Evolutionary conservation across 2,329 filamentous ascomycete genomes (phyloP).

Genomic region (Ascomycota sp.): DNA sequence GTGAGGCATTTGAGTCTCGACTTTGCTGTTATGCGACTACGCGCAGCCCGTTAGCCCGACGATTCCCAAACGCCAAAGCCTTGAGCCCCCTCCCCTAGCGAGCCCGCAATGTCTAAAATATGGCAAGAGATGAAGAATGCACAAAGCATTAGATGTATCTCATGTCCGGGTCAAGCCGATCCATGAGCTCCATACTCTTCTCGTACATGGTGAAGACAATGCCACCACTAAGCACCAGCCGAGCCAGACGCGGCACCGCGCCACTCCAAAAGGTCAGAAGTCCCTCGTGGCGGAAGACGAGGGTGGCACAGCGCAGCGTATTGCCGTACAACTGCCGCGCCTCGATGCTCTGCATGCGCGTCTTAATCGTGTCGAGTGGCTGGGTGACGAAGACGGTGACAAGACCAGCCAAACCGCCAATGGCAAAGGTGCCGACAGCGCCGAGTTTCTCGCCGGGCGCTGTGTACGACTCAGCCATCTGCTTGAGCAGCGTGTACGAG

Average conservation of each 20-base stretch:
- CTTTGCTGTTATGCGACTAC: too few relatives aligned
- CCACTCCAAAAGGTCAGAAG: slow-evolving; percentile 86
- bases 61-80: too few relatives aligned
- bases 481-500: slow-evolving; percentile 75
- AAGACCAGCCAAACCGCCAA: slow-evolving; percentile 71
- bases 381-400: slow-evolving; percentile 72
- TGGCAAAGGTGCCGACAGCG: slow-evolving; percentile 67
- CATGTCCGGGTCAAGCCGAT: slow-evolving; percentile 59
- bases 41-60: too few relatives aligned
- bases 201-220: slow-evolving; percentile 99
- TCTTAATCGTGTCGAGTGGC: slow-evolving; percentile 85
- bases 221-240: slow-evolving; percentile 77
- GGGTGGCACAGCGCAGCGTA: slow-evolving; percentile 59
- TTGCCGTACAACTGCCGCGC: slow-evolving; percentile 67
- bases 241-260: slow-evolving; percentile 63
- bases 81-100: too few relatives aligned
- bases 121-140: too few relatives aligned
- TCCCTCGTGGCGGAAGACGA: slow-evolving; percentile 79
- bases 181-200: slow-evolving; percentile 82
- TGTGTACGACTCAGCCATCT: slow-evolving; percentile 79
- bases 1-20: too few relatives aligned
- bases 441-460: slow-evolving; percentile 90
- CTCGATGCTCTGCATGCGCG: slow-evolving; percentile 91
- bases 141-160: slow-evolving; percentile 45
- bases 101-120: too few relatives aligned